Evolutionary conservation across 305 asterid species (phyloP), one percentile per base, ranked within the genome.

Genomic region (Plantago coronopus): DNA sequence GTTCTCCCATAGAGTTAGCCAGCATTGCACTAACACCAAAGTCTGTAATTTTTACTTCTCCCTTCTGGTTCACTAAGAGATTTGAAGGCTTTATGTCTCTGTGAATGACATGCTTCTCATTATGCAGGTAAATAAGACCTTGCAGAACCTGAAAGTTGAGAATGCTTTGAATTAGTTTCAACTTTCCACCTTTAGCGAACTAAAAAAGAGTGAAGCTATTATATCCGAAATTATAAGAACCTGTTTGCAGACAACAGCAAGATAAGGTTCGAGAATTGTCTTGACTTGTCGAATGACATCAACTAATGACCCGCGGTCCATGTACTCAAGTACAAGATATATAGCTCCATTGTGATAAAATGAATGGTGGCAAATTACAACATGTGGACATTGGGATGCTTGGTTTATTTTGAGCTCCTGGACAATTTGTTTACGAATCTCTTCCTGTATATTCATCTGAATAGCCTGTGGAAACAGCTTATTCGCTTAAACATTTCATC

Each of bases 1-100:
- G 69, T 67, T 86, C 95, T 37, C 99, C 98, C 96, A 84, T 84
- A 62, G 97, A 86, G 73, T 70, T 89, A 27, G 91, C 97, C 69
- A 93, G 84, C 94, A 93, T 82, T 34, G 97, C 97, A 72, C 99
- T 93, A 45, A 93, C 99, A 27, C 99, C 99, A 71, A 93, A 93
- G 76, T 93, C 99, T 54, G 99, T 83, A 65, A 93, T 87, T 78
- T 93, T 93, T 8, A 93, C 97, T 71, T 93, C 90, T 48, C 99
- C 98, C 70, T 80, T 79, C 73, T 83, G 95, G 78, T 93, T 93
- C 60, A 87, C 93, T 7, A 93, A 87, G 71, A 93, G 80, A 69
- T 83, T 83, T 48, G 98, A 93, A 27, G 98, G 95, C 70, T 93
- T 93, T 63, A 93, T 80, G 74, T 93, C 97, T 74, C 98, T 89